These are phyloP conservation scores for Metschnikowia similis DNA, from an alignment of 805 yeast genomes.

Conservation along the genomic window DNA sequence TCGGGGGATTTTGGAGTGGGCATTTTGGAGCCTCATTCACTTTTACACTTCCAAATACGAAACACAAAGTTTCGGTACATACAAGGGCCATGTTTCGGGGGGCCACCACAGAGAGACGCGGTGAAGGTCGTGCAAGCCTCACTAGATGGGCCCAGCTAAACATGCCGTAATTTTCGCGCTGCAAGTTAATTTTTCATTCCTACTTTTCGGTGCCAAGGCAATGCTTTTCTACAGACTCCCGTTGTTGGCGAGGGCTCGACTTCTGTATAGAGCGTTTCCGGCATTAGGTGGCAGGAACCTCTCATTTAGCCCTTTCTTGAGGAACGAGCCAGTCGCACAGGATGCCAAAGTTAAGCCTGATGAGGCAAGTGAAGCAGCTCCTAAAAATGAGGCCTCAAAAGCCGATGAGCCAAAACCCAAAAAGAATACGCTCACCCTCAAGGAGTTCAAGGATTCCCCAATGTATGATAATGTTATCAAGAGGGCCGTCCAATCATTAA, in stretches of 20 bases:
- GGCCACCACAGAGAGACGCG: too few species aligned
- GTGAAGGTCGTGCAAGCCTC: neutral
- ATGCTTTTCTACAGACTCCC: neutral
- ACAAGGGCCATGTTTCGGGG: too few species aligned
- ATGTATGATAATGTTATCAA: constrained; percentile 10
- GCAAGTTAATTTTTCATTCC: neutral
- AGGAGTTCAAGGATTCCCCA: constrained; percentile 10
- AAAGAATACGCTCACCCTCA: constrained; percentile 11
- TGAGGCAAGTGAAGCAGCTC: neutral
- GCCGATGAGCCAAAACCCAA: neutral
- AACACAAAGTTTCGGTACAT: too few species aligned
- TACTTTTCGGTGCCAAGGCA: too few species aligned
- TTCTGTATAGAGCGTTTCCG: neutral
- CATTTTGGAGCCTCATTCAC: too few species aligned
- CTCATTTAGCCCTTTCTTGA: neutral
- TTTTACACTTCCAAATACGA: too few species aligned
- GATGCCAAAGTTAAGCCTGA: neutral
- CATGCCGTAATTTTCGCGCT: neutral
- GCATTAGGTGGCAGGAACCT: neutral
- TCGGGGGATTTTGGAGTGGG: too few species aligned
- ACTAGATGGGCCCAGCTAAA: neutral
- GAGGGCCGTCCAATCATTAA: constrained; percentile 18
- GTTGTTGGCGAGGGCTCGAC: neutral
- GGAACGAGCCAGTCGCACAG: neutral
- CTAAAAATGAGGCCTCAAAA: neutral